These are phyloP conservation scores for Nitzschia sp. DNA, from an alignment of 108 stramenopile genomes.

Conservation along the genomic window DNA sequence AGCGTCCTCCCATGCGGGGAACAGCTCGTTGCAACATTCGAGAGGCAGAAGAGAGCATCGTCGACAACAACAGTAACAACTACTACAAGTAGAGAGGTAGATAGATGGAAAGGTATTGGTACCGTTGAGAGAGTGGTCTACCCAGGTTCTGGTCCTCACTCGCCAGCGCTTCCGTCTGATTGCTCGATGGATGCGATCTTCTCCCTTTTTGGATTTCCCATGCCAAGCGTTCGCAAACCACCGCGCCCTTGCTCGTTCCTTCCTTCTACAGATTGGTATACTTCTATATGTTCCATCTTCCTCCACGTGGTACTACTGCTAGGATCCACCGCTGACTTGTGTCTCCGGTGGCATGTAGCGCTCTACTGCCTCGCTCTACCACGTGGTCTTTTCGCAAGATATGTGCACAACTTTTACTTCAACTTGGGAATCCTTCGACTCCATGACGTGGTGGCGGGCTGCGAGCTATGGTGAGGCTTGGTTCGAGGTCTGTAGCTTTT, in stretches of 20 bases:
- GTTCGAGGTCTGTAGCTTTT: no score
- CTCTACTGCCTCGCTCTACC: no score
- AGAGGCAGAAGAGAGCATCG: neutral
- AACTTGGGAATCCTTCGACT: no score
- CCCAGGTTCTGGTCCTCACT: no score
- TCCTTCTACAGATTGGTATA: neutral
- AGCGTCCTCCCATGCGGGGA: neutral
- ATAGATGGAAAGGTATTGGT: neutral
- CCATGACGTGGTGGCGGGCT: no score
- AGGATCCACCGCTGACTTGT: neutral
- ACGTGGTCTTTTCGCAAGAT: no score
- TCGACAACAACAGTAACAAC: neutral
- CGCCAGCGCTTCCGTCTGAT: no score
- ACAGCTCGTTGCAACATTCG: slow-evolving; percentile 2
- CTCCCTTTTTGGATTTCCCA: neutral
- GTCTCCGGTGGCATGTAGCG: no score
- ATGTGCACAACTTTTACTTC: no score
- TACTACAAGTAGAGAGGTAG: neutral
- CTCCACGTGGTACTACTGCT: neutral
- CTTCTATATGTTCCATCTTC: neutral
- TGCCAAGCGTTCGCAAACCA: neutral
- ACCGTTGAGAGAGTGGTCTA: no score
- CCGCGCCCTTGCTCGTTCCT: no score
- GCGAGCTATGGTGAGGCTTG: no score
- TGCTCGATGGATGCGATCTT: neutral